Evolutionary conservation across 495 filamentous ascomycete species (phyloP).

Genomic region (Acidomyces sp.): DNA sequence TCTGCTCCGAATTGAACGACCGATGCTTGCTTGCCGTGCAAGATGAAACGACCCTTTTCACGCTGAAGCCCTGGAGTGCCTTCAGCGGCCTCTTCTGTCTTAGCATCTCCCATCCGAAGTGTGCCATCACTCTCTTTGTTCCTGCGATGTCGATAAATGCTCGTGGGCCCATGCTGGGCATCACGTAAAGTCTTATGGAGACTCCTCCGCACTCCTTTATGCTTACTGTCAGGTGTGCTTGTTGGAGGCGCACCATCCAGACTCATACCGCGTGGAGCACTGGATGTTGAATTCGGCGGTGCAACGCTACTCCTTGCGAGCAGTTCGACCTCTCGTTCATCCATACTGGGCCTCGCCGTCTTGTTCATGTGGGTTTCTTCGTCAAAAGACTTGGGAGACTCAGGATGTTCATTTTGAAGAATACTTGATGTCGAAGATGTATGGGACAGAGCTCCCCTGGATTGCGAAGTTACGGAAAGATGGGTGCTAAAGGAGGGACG

Average conservation of each 20-base stretch:
- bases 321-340: conserved; percentile 15
- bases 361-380: background rate
- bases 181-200: conserved; percentile 91
- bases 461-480: conserved; percentile 8
- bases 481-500: conserved; percentile 13
- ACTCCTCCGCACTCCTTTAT: conserved; percentile 60
- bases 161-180: conserved; percentile 43
- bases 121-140: conserved; percentile 62
- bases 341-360: background rate
- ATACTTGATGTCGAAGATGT: conserved; percentile 16
- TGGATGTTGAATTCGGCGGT: conserved; percentile 24
- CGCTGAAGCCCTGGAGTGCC: conserved; percentile 59
- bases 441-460: conserved; percentile 7
- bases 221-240: conserved; percentile 25
- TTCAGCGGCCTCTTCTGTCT: conserved; percentile 10
- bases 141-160: conserved; percentile 32
- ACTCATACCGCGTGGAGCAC: conserved; percentile 36
- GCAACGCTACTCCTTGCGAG: conserved; percentile 18
- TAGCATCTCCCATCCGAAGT: conserved; percentile 4
- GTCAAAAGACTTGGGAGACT: background rate
- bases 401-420: background rate
- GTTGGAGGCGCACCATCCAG: conserved; percentile 32
- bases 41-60: conserved; percentile 75
- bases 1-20: conserved; percentile 89
- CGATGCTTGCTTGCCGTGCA: conserved; percentile 96